A percentile compares a stretch with the other conserved stretches of the same genome.
These are phyloP conservation scores for Candida pini DNA, from an alignment of 805 yeast genomes.

Conservation along the genomic window DNA sequence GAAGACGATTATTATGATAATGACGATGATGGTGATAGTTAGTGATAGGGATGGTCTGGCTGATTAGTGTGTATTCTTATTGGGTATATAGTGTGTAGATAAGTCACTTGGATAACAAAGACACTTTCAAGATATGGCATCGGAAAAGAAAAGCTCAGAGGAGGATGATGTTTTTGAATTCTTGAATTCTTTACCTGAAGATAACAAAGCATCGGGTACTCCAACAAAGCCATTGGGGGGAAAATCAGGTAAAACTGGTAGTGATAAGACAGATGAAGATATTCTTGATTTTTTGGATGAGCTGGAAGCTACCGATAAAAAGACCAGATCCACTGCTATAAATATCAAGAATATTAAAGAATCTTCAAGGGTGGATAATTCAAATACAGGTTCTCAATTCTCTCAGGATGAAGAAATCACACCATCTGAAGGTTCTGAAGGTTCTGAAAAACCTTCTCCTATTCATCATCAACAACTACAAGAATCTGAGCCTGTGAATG, in stretches of 20 bases:
- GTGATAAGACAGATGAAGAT: conserved; percentile 43
- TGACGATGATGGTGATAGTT: too few species aligned
- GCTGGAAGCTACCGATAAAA: conserved; percentile 55
- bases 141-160: conserved; percentile 32
- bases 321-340: conserved; percentile 17
- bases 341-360: conserved; percentile 6
- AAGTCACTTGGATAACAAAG: not conserved
- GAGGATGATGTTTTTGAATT: conserved; percentile 77
- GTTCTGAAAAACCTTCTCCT: not conserved
- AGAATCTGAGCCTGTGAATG: conserved; percentile 27
- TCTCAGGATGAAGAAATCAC: conserved; percentile 6
- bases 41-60: too few species aligned
- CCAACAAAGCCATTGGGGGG: not conserved
- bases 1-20: too few species aligned
- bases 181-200: conserved; percentile 71
- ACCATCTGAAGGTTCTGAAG: conserved; percentile 1
- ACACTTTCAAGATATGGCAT: not conserved
- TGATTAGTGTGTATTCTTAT: too few species aligned
- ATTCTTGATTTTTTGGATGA: conserved; percentile 60
- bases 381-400: not conserved
- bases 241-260: conserved; percentile 12
- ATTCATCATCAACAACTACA: conserved; percentile 4
- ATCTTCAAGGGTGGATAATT: too few species aligned
- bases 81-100: too few species aligned
- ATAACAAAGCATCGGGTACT: conserved; percentile 12